These are phyloP conservation scores for Rhynchospora breviuscula DNA, from an alignment of 176 grass and related monocot species.

Conservation along the genomic window DNA sequence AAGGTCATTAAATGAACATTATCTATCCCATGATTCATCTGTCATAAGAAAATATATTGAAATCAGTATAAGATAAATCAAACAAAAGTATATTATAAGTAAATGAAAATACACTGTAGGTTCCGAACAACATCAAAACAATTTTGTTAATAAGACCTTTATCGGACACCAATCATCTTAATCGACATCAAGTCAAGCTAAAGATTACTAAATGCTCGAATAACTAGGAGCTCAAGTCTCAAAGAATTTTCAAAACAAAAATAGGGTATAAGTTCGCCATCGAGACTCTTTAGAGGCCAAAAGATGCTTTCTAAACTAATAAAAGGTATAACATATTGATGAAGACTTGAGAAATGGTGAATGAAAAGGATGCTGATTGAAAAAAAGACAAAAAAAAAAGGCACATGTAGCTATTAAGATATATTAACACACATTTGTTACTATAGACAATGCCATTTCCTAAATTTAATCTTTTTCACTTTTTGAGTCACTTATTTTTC, in stretches of 20 bases:
- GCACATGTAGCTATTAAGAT: neutral
- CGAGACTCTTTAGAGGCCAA: neutral
- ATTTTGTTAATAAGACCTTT: neutral
- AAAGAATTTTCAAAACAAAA: neutral
- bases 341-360: neutral
- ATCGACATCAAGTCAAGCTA: neutral
- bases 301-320: neutral
- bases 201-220: neutral
- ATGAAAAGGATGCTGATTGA: neutral
- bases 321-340: neutral
- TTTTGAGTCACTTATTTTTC: neutral
- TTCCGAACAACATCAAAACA: neutral
- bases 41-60: neutral
- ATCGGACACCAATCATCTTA: neutral
- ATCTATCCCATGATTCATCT: conserved; percentile 48
- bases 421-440: neutral
- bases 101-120: neutral
- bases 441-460: neutral
- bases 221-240: neutral
- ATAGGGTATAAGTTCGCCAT: neutral
- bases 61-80: neutral
- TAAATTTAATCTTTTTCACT: neutral
- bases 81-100: neutral
- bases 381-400: neutral
- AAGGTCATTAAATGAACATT: conserved; percentile 54